Evolutionary conservation across 371 early-diverging fungal genomes (phyloP).

Genomic region (Dinochytrium kinnereticum): DNA sequence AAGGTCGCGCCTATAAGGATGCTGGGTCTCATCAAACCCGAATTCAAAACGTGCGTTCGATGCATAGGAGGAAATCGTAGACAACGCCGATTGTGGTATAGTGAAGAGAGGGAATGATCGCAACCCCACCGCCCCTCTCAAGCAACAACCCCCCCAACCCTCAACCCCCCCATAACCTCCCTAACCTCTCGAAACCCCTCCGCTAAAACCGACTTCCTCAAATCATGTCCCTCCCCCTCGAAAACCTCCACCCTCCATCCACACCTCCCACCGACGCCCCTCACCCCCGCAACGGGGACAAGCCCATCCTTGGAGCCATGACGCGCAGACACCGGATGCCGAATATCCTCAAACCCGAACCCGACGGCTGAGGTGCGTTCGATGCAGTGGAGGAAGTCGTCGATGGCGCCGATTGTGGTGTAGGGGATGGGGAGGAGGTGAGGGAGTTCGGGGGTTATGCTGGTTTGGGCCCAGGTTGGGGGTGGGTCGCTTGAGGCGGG

Average conservation of each 20-base stretch:
- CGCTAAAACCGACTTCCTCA: background rate
- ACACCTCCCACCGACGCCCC: background rate
- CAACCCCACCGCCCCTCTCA: background rate
- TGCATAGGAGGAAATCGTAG: conserved; percentile 5
- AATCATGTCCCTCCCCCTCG: conserved; percentile 7
- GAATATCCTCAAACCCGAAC: background rate
- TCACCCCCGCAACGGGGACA: background rate
- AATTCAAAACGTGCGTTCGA: conserved; percentile 20
- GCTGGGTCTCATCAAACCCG: no score
- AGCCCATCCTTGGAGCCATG: conserved; percentile 13
- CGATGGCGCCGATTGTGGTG: background rate
- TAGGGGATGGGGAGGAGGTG: conserved; percentile 1
- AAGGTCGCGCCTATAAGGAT: no score
- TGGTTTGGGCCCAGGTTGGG: background rate
- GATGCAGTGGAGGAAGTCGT: conserved; percentile 4
- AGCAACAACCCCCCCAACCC: background rate
- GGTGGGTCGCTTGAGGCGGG: background rate
- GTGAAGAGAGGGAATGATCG: background rate
- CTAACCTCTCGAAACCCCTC: conserved; percentile 8
- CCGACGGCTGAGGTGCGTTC: background rate
- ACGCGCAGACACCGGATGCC: background rate
- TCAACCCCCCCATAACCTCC: no score
- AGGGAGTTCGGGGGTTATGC: background rate
- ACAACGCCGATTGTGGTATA: background rate
- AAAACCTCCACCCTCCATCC: conserved; percentile 10